phyloP scores from a whole-genome alignment of 2,329 filamentous ascomycete genomes.

The Acarospora socialis region DNA sequence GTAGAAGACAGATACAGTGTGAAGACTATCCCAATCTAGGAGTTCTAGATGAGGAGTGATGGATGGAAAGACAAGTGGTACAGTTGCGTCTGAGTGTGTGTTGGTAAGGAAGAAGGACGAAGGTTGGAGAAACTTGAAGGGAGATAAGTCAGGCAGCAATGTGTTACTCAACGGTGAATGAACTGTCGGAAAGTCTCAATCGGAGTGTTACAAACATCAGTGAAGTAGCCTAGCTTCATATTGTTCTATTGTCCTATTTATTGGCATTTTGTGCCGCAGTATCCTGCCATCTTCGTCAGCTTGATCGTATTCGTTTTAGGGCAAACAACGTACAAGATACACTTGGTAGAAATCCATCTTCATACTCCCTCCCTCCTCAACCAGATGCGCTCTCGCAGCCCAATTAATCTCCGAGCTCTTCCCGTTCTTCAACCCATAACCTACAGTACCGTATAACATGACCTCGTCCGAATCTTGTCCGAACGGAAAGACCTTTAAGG shows the following conservation, averaged over 20 bases:
- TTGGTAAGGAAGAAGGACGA: no score
- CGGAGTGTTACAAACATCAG: no score
- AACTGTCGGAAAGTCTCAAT: no score
- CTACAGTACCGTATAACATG: neutral
- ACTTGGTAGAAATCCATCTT: conserved; percentile 1
- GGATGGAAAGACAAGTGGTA: no score
- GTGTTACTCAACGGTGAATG: no score
- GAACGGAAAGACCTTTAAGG: neutral
- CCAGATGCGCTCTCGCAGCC: neutral
- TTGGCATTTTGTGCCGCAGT: neutral
- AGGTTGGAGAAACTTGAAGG: no score
- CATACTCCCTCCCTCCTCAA: neutral
- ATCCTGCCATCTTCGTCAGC: neutral
- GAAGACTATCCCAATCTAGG: no score
- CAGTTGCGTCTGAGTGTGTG: no score
- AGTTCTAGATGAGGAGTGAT: no score
- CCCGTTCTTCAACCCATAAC: neutral
- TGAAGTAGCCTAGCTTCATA: no score
- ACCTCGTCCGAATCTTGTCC: neutral
- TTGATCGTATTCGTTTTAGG: neutral
- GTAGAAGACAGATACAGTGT: no score
- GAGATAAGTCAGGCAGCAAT: no score
- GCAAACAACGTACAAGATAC: neutral
- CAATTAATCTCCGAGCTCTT: conserved; percentile 1
- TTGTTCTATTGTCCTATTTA: neutral